phyloP scores from a whole-genome alignment of 352 stramenopile species.

The Globisporangium mamillatum region DNA sequence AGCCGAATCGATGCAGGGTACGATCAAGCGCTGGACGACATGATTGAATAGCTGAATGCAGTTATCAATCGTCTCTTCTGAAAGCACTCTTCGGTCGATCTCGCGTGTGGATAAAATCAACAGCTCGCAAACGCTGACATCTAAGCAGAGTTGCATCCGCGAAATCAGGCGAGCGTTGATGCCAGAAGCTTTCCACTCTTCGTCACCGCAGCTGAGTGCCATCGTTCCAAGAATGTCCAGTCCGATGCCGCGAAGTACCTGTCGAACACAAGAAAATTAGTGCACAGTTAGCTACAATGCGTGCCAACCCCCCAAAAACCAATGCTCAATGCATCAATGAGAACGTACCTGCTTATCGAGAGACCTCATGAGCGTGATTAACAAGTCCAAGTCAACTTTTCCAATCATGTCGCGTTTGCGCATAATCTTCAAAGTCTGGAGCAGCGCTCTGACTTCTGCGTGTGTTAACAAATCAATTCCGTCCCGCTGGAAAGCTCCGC shows the following conservation, averaged over 20 bases:
- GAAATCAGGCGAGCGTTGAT: conserved; percentile 38
- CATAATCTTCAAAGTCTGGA: conserved; percentile 69
- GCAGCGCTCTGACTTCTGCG: conserved; percentile 56
- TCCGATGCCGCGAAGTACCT: conserved; percentile 24
- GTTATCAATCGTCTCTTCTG: conserved; percentile 82
- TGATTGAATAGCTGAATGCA: conserved; percentile 70
- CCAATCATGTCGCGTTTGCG: conserved; percentile 57
- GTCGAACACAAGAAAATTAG: not conserved
- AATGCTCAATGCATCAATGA: not conserved
- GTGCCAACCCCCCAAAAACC: not conserved
- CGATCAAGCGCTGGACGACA: conserved; percentile 47
- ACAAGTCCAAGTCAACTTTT: conserved; percentile 48
- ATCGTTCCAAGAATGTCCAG: conserved; percentile 35
- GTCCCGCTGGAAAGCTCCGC: conserved; percentile 25
- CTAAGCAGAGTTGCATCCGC: conserved; percentile 41
- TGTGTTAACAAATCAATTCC: conserved; percentile 41
- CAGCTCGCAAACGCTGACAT: conserved; percentile 71
- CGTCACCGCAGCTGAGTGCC: conserved; percentile 25
- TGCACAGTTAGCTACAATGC: not conserved
- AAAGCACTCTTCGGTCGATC: conserved; percentile 70
- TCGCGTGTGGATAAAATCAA: conserved; percentile 65
- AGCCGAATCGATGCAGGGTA: conserved; percentile 67
- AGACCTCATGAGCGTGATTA: conserved; percentile 49
- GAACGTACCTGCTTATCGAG: conserved; percentile 57
- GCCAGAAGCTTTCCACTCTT: conserved; percentile 29